These are phyloP conservation scores for Begonia loranthoides DNA, from an alignment of 306 rosid genomes.

Conservation along the genomic window DNA sequence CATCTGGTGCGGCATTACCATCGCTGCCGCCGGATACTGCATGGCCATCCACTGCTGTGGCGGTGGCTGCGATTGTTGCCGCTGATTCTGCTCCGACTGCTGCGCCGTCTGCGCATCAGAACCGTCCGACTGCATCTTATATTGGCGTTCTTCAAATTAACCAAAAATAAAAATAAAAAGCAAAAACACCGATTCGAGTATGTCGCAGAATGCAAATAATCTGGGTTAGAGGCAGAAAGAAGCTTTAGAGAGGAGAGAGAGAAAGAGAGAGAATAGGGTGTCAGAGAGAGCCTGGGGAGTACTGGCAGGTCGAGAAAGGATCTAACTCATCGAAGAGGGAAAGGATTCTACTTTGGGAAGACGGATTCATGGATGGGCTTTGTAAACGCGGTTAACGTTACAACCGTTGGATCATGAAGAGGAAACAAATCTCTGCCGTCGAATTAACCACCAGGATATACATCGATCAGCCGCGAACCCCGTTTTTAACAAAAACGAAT, in stretches of 20 bases:
- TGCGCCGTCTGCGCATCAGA: slow-evolving; percentile 50
- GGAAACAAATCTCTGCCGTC: slow-evolving; percentile 20
- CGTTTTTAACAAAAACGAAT: no score
- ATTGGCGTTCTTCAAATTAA: background rate
- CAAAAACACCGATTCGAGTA: slow-evolving; percentile 13
- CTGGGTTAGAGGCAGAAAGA: slow-evolving; percentile 2
- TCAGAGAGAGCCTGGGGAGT: slow-evolving; percentile 27
- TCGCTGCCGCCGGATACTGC: slow-evolving; percentile 76
- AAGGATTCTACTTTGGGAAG: slow-evolving; percentile 35
- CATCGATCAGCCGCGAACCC: slow-evolving; percentile 7
- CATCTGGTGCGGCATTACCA: slow-evolving; percentile 97
- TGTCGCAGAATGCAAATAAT: slow-evolving; percentile 5
- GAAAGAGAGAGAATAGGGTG: slow-evolving; percentile 4
- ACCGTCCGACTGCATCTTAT: slow-evolving; percentile 67
- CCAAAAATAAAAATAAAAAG: background rate
- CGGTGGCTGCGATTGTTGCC: slow-evolving; percentile 15
- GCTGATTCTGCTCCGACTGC: slow-evolving; percentile 14
- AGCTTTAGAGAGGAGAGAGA: slow-evolving; percentile 3
- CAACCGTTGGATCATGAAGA: slow-evolving; percentile 27
- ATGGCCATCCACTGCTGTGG: slow-evolving; percentile 66
- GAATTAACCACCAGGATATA: slow-evolving; percentile 21
- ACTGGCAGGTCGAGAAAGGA: slow-evolving; percentile 17
- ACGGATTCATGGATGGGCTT: slow-evolving; percentile 51
- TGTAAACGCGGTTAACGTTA: slow-evolving; percentile 36
- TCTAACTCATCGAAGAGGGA: slow-evolving; percentile 7